Base-by-base conservation (phyloP, 257 asterid species). In the Solanum ossicruentum region DNA sequence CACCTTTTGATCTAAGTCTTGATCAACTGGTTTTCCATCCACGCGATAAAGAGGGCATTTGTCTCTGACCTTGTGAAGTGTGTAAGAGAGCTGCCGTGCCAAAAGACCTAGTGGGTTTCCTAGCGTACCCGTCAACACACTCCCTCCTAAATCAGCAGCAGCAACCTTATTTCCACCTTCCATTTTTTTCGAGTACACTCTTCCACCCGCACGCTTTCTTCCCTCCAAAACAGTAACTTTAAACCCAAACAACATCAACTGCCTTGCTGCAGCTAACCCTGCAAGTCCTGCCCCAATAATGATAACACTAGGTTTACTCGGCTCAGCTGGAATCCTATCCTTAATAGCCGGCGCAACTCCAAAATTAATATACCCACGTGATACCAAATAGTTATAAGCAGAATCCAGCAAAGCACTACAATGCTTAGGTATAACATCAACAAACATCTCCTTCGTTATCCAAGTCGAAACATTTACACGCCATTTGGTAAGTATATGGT, bases 211-310 rank as follows among this genome's bases (percentile, higher is more conserved):
- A 56, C 99, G 98, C 82, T 91, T 92, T 90, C 98, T 90, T 67
- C 98, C 99, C 90, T 97, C 99, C 89, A 97, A 85, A 84, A 97
- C 93, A 7, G 90, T 91, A 63, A 97, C 99, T 91, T 92, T 97
- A 85, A 94, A 97, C 86, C 99, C 98, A 75, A 94, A 90, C 41
- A 93, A 69, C 95, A 97, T 89, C 94, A 97, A 90, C 96, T 97
- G 98, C 90, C 99, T 91, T 3, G 99, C 98, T 39, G 98, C 98
- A 86, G 97, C 97, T 90, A 97, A 88, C 39, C 99, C 99, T 0
- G 99, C 94, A 1, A 97, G 92, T 84, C 99, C 98, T 2, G 98
- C 98, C 84, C 99, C 98, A 80, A 97, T 88, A 61, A 97, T 93
- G 65, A 97, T 91, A 86, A 95, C 98, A 69, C 80, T 91, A 13